Conservation (phyloP, 1,284 basidiomycete species). For the Cutaneotrichosporon cavernicola region DNA sequence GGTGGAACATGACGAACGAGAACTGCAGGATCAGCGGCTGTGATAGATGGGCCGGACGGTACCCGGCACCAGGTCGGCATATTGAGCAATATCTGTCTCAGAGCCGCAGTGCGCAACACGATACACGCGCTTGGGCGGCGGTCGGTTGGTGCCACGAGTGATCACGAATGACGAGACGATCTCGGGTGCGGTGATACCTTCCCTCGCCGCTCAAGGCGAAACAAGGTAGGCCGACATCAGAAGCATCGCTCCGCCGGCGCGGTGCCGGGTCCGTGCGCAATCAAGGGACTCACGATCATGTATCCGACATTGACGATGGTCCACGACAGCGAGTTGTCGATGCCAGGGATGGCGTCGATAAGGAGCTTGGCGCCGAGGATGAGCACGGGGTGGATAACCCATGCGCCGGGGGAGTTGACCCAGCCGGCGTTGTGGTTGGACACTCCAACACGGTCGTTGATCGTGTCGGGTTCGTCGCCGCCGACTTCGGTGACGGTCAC, state of each 20-base stretch:
- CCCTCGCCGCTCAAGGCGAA: background rate
- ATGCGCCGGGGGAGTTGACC: constrained; percentile 98
- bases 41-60: background rate
- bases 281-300: constrained; percentile 69
- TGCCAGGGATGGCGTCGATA: constrained; percentile 89
- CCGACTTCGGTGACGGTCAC: constrained; percentile 87
- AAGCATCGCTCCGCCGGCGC: background rate
- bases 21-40: constrained; percentile 59
- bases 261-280: background rate
- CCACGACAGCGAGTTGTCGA: constrained; percentile 93
- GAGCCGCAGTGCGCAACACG: background rate
- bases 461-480: constrained; percentile 71
- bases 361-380: constrained; percentile 87
- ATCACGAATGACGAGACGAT: background rate
- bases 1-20: constrained; percentile 98
- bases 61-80: background rate
- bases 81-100: background rate
- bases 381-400: constrained; percentile 95
- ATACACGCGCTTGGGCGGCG: background rate
- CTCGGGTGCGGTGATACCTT: background rate
- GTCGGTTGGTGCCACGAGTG: background rate
- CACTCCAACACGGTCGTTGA: constrained; percentile 70
- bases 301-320: constrained; percentile 91
- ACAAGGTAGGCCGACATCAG: background rate
- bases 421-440: constrained; percentile 93